Evolutionary conservation across 2,329 filamentous ascomycete species (phyloP), one percentile per base, ranked within the genome.

Genomic region (Nemania sp.): DNA sequence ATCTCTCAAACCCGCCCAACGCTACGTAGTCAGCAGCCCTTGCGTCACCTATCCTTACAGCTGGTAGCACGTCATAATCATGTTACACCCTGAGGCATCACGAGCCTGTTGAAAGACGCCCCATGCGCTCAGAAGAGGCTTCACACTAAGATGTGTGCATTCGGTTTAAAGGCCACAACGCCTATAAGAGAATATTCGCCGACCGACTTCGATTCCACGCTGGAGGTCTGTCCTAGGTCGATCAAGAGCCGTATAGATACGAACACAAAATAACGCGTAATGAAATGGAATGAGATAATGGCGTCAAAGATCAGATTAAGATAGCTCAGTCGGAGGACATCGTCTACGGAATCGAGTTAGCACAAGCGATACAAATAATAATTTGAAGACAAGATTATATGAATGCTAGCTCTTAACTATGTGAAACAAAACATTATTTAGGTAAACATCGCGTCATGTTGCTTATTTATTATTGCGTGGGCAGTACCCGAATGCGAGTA

Each of bases 251-350:
- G 11, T 7, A 45, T 45, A 24, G 8, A 43, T 24, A 24, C n/a
- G 32, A 43, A 8, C 43, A 66, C 43, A 52, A 61, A 51, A 45
- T 62, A 45, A 62, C 22, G 64, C 52, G 15, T 57, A 18, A 66
- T 6, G 52, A 62, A 43, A 47, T 26, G 29, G 20, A 11, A 62
- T 32, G 24, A 41, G 43, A 55, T 18, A 15, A 53, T 22, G 10
- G 15, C 11, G 0, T 20, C 27, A 6, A 20, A 38, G 20, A 10
- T 26, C 20, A 11, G 11, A 49, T 38, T 22, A 15, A 38, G 1
- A 45, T 45, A 20, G 4, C 5, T 20, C 5, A 20, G 41, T 45
- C 10, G 5, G 35, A 35, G 24, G 43, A 38, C 26, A 24, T 2
- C 5, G 43, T 2, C 20, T 20, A 26, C 26, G 20, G 58, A 20